Evolutionary conservation across 2,329 filamentous ascomycete species (phyloP), one percentile per base, ranked within the genome.

Genomic region (Botrytis galanthina): DNA sequence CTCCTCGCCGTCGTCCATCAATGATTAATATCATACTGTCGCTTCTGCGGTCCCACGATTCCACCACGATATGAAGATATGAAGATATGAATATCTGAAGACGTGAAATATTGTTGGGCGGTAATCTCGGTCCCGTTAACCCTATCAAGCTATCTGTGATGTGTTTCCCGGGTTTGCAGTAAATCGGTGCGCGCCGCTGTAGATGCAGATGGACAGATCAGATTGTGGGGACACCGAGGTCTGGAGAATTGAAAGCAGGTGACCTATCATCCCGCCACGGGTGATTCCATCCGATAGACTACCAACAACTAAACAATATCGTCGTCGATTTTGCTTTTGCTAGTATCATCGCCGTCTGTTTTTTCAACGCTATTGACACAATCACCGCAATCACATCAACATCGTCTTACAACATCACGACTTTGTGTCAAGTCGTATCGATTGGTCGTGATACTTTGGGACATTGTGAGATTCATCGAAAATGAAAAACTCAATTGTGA

Each of bases 1-100:
- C 69, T 51, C 51, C 57, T 71, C 69, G 69, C 69, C 42, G 59
- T 46, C 35, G 29, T 71, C 69, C 69, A 63, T 63, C 9, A 9
- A 54, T 29, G 26, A 20, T 42, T 29, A 57, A 8, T 16, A 29
- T 57, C 51, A 57, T 29, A 29, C n/a, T 29, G 51, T 57, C 51
- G 51, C 51, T 57, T 29, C 51, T 57, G n/a, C n/a, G n/a, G 6
- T 18, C n/a, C n/a, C n/a, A 20, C 44, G 44, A 42, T 48, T 26
- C 39, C 35, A 48, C 42, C 29, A 46, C 32, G 42, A 35, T 22
- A 32, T 48, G 26, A 26, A 64, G 16, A 20, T 46, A 5, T 61
- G 59, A 61, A 54, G 48, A 7, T 54, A 16, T 51, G 48, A 48
- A 48, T 42, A 26, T 29, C 22, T 46, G 22, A 48, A 48, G 18